A percentile compares a stretch with the other conserved stretches of the same genome.
Evolutionary conservation across 495 filamentous ascomycete genomes (phyloP).

Genomic region (Terfezia boudieri): DNA sequence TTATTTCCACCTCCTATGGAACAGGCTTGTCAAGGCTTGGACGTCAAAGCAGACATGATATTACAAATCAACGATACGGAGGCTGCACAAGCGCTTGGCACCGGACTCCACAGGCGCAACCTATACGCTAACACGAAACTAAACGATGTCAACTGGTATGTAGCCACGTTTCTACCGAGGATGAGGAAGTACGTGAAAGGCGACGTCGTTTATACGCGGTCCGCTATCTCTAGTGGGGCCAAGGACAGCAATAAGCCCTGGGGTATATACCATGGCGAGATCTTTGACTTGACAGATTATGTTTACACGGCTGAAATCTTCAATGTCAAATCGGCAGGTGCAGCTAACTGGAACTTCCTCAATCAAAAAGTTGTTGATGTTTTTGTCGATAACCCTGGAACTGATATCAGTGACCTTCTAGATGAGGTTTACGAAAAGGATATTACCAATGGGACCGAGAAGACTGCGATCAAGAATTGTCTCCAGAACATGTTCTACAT

Average conservation of each 20-base stretch:
- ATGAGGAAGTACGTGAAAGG: constrained; percentile 78
- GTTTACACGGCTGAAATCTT: constrained; percentile 34
- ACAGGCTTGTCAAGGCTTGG: constrained; percentile 47
- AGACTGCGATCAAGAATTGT: constrained; percentile 37
- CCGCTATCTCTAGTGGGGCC: constrained; percentile 38
- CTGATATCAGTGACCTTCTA: constrained; percentile 49
- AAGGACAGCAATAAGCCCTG: constrained; percentile 45
- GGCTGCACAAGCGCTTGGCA: constrained; percentile 18
- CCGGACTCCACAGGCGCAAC: constrained; percentile 38
- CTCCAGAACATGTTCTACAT: constrained; percentile 65
- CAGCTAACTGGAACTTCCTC: constrained; percentile 40
- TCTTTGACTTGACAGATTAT: constrained; percentile 88
- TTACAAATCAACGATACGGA: constrained; percentile 42
- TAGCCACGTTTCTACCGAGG: constrained; percentile 43
- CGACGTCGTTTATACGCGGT: constrained; percentile 42
- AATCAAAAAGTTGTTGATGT: constrained; percentile 37
- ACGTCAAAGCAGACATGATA: constrained; percentile 27
- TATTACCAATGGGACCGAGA: constrained; percentile 20
- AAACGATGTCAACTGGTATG: constrained; percentile 51
- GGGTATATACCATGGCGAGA: constrained; percentile 47
- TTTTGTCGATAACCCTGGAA: constrained; percentile 51
- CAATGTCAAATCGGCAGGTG: constrained; percentile 21
- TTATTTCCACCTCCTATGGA: constrained; percentile 67
- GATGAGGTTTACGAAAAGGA: constrained; percentile 21
- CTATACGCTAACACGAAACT: constrained; percentile 32